Conservation (phyloP, 1,284 basidiomycete species). For the Waitea zeae region DNA sequence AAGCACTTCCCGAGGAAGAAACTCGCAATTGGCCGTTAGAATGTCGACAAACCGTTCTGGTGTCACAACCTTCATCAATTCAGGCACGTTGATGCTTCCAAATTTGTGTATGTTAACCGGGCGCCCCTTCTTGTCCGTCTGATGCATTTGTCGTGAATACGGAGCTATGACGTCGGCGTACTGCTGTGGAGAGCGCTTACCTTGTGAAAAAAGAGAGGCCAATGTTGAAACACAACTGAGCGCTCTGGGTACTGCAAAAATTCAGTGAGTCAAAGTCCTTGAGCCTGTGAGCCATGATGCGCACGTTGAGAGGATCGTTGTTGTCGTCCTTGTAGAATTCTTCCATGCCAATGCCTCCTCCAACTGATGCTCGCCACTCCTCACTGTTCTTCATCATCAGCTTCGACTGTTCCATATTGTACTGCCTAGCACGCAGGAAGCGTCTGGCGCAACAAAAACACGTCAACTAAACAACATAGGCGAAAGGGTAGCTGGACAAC, state of each 20-base stretch:
- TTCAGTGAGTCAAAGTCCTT: neutral
- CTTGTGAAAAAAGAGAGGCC: constrained; percentile 64
- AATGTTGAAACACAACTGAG: constrained; percentile 45
- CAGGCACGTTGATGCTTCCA: constrained; percentile 37
- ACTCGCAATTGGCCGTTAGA: constrained; percentile 43
- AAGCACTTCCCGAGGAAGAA: constrained; percentile 43
- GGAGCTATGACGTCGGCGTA: too few relatives aligned
- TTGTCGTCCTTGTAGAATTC: constrained; percentile 30
- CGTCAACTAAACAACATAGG: constrained; percentile 3
- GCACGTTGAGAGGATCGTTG: constrained; percentile 45
- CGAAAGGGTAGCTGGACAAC: constrained; percentile 1
- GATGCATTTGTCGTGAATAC: too few relatives aligned
- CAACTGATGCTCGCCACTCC: constrained; percentile 37
- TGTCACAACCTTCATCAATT: constrained; percentile 39
- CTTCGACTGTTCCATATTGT: constrained; percentile 32
- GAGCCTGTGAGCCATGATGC: constrained; percentile 9
- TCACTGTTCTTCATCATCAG: constrained; percentile 42
- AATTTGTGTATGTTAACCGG: constrained; percentile 51
- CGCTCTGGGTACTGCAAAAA: constrained; percentile 43
- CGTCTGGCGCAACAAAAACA: constrained; percentile 24
- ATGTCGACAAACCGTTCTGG: constrained; percentile 48
- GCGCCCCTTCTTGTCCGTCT: constrained; percentile 41
- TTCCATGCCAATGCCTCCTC: constrained; percentile 40
- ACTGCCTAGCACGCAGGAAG: constrained; percentile 49
- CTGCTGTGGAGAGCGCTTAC: too few relatives aligned